These are phyloP conservation scores for Colletotrichum theobromicola DNA, from an alignment of 2,329 filamentous ascomycete genomes.

Conservation along the genomic window DNA sequence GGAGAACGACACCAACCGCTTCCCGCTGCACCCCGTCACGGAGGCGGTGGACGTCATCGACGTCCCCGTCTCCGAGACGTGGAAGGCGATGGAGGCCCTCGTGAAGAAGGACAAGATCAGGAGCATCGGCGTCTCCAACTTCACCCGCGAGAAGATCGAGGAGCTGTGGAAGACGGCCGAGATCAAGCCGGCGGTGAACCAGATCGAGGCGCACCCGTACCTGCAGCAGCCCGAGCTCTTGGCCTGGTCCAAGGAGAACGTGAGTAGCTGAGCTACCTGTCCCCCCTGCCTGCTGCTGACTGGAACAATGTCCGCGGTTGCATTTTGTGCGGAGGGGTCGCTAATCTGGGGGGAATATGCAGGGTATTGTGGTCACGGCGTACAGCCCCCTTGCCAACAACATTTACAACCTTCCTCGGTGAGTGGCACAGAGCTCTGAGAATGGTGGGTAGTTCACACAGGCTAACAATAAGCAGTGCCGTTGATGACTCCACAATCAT, in stretches of 20 bases:
- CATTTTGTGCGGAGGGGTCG: neutral
- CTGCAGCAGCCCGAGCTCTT: conserved; percentile 54
- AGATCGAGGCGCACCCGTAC: conserved; percentile 55
- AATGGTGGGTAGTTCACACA: neutral
- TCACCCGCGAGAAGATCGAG: conserved; percentile 57
- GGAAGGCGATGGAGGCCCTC: conserved; percentile 67
- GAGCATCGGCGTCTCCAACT: conserved; percentile 66
- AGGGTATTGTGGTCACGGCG: conserved; percentile 56
- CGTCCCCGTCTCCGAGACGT: conserved; percentile 58
- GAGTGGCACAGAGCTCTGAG: neutral
- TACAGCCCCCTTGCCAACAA: conserved; percentile 70
- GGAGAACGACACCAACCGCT: conserved; percentile 44
- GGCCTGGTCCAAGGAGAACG: conserved; percentile 51
- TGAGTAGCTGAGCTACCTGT: neutral
- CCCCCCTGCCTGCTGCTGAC: neutral
- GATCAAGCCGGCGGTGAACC: conserved; percentile 56
- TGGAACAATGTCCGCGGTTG: neutral
- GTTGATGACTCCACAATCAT: conserved; percentile 55
- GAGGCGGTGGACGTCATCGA: conserved; percentile 45
- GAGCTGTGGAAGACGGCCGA: conserved; percentile 51
- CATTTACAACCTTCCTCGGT: conserved; percentile 33
- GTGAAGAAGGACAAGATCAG: conserved; percentile 57
- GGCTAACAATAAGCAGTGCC: conserved; percentile 33
- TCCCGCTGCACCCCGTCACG: conserved; percentile 45
- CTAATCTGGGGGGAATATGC: conserved; percentile 20